Evolutionary conservation across 176 grass and related monocot genomes (phyloP), one percentile per base, ranked within the genome.

Genomic region (Phyllostachys edulis): DNA sequence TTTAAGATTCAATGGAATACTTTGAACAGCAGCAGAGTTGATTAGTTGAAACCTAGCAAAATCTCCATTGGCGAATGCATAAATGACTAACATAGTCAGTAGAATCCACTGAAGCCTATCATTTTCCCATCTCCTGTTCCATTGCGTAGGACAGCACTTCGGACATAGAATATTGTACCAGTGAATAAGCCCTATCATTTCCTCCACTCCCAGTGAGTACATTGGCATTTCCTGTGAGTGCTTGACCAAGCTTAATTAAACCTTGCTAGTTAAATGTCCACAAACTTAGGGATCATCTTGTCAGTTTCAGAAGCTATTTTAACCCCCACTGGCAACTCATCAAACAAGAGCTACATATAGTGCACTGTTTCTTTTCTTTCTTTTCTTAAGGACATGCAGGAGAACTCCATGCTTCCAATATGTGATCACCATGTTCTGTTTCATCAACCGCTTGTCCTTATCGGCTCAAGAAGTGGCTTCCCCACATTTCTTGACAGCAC

Each of bases 271-370:
- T 26, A 21, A 42, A 45, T 60, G 63, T 61, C 73, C 55, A 71
- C 12, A 77, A 23, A 23, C 15, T n/a, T 69, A 40, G 52, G 11
- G 41, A 51, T 16, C 14, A 63, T 24, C 70, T 24, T 62, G 49
- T 49, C 60, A 75, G 29, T 89, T 57, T 63, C 42, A 34, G 5
- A 51, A 80, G 42, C 32, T 73, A 47, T 50, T 76, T 75, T 47
- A 60, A 60, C 11, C 23, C 41, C 16, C 17, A 71, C 64, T 39
- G 2, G 46, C 45, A 67, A 24, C 78, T 56, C 37, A 56, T 41
- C 49, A 81, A 69, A 38, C 65, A 56, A 27, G 0, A 75, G 29
- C 11, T 69, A 85, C 32, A 40, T 26, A 71, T 21, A 59, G 59
- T 57, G 57, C 17, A 66, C 37, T 55, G 5, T n/a, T n/a, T n/a